Conservation (phyloP, 306 rosid genomes). For the Canavalia ensiformis region DNA sequence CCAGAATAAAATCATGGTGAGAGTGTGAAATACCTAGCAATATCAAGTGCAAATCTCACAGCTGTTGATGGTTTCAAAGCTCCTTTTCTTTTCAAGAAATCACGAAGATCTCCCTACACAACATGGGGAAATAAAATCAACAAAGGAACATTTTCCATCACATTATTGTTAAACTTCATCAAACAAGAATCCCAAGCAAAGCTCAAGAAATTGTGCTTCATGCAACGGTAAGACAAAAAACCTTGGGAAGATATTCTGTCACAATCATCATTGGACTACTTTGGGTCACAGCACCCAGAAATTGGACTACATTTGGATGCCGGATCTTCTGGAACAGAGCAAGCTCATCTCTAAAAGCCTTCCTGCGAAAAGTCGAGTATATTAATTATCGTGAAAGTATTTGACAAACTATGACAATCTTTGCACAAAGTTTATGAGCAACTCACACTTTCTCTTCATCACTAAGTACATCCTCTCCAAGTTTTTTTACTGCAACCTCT, state of each 20-base stretch:
- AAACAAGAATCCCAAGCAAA: constrained; percentile 36
- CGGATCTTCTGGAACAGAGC: constrained; percentile 91
- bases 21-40: constrained; percentile 76
- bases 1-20: constrained; percentile 30
- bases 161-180: constrained; percentile 23
- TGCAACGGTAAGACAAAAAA: constrained; percentile 48
- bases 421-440: constrained; percentile 33
- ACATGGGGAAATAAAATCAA: constrained; percentile 39
- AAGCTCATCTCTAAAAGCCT: constrained; percentile 90
- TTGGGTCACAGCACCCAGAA: constrained; percentile 99
- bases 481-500: constrained; percentile 89
- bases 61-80: constrained; percentile 75
- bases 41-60: constrained; percentile 85
- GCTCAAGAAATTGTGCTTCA: constrained; percentile 28
- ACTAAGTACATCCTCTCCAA: constrained; percentile 70
- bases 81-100: constrained; percentile 74
- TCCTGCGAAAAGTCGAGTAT: constrained; percentile 65
- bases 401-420: constrained; percentile 7
- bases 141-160: constrained; percentile 37
- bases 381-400: constrained; percentile 41
- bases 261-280: constrained; percentile 99
- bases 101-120: constrained; percentile 85
- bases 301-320: constrained; percentile 96
- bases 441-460: constrained; percentile 92
- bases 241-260: constrained; percentile 98